phyloP scores from a whole-genome alignment of 2,329 filamentous ascomycete genomes.

The Davidsoniella eucalypti region DNA sequence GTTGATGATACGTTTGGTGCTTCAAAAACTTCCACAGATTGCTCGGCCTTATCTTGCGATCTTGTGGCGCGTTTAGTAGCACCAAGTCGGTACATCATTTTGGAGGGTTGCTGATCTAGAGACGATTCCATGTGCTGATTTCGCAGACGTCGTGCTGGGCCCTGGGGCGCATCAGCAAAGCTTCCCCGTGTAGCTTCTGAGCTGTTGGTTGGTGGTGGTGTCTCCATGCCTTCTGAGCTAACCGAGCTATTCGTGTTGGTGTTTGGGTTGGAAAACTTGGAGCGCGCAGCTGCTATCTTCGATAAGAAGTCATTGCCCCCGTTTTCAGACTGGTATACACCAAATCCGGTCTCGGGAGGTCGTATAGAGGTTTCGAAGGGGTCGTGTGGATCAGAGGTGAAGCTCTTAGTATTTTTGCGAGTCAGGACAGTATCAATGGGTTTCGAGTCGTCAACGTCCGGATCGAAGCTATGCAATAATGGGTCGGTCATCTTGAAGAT shows the following conservation, averaged over 20 bases:
- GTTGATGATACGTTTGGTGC: slow-evolving; percentile 21
- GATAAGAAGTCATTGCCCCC: slow-evolving; percentile 32
- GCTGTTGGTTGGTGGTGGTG: slow-evolving; percentile 26
- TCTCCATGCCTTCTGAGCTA: slow-evolving; percentile 44
- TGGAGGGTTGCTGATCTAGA: slow-evolving; percentile 28
- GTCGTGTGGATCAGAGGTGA: slow-evolving; percentile 21
- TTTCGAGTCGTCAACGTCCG: slow-evolving; percentile 11
- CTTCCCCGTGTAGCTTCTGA: slow-evolving; percentile 4
- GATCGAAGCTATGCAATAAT: slow-evolving; percentile 32
- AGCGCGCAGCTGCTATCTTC: slow-evolving; percentile 35
- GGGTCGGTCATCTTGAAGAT: slow-evolving; percentile 61
- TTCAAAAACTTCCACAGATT: slow-evolving; percentile 23
- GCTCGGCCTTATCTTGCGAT: slow-evolving; percentile 22
- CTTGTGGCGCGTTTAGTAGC: slow-evolving; percentile 25
- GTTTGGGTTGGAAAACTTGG: slow-evolving; percentile 21
- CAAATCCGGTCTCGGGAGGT: slow-evolving; percentile 8
- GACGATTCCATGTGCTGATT: slow-evolving; percentile 18
- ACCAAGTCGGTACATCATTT: slow-evolving; percentile 40
- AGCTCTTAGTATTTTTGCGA: slow-evolving; percentile 11
- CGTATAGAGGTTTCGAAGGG: slow-evolving; percentile 29
- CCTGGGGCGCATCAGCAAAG: slow-evolving; percentile 30
- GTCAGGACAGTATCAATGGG: slow-evolving; percentile 8
- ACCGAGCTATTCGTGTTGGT: slow-evolving; percentile 20
- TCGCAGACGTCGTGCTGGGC: slow-evolving; percentile 35
- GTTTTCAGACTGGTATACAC: slow-evolving; percentile 13